Evolutionary conservation across 139 green algal genomes (phyloP).

Genomic region (Deuterostichococcus epilithicus): DNA sequence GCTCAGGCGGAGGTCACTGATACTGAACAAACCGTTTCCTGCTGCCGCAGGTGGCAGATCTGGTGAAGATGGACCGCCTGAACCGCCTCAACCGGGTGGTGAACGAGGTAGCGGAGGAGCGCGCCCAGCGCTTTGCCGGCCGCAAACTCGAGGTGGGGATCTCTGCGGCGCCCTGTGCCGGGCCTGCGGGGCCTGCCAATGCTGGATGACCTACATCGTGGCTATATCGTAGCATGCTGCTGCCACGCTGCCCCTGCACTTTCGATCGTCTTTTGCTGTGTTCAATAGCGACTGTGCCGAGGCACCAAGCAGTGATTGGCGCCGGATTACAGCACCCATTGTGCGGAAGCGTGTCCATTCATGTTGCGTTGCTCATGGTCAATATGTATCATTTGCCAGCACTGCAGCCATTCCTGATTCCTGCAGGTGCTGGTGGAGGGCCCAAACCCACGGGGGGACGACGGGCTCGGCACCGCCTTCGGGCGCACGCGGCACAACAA

Average conservation of each 20-base stretch:
- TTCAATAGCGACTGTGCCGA: too few species aligned
- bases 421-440: constrained; percentile 90
- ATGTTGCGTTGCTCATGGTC: not conserved
- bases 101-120: constrained; percentile 77
- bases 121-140: constrained; percentile 78
- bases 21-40: too few species aligned
- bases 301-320: too few species aligned
- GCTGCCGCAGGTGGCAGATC: constrained; percentile 67
- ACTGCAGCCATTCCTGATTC: not conserved
- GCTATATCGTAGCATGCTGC: too few species aligned
- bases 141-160: constrained; percentile 37
- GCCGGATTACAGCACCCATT: too few species aligned
- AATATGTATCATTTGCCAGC: too few species aligned
- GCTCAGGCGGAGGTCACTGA: too few species aligned
- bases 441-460: constrained; percentile 58
- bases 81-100: constrained; percentile 89
- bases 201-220: too few species aligned
- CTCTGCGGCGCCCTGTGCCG: not conserved
- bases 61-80: constrained; percentile 93
- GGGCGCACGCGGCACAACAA: constrained; percentile 90
- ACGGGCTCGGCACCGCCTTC: constrained; percentile 53
- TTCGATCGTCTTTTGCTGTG: too few species aligned
- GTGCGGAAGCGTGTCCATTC: too few species aligned
- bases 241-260: too few species aligned
- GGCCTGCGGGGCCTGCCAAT: too few species aligned